Conservation (phyloP, 129 eudicot species). For the Daucus carota region DH1_v3.0 NC_030386.2:22525001-22525500, state of each 20-base stretch:
- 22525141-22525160: background rate
- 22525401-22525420: conserved; percentile 62
- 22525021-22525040: background rate
- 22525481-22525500: background rate
- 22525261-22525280: conserved; percentile 89
- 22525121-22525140: background rate
- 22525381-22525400: conserved; percentile 54
- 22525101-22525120: background rate
- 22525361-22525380: conserved; percentile 90
- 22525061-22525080: background rate
- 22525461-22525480: background rate
- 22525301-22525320: conserved; percentile 78
- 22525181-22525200: background rate
- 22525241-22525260: background rate
- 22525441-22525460: background rate
- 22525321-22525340: conserved; percentile 91
- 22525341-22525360: conserved; percentile 90
- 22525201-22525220: background rate
- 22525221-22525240: background rate
- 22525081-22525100: background rate
- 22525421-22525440: conserved; percentile 6
- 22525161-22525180: background rate
- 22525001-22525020: background rate
- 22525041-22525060: background rate
- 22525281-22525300: conserved; percentile 75